Conservation (phyloP, 495 filamentous ascomycete genomes). For the Trichocladium uniseriatum region DNA sequence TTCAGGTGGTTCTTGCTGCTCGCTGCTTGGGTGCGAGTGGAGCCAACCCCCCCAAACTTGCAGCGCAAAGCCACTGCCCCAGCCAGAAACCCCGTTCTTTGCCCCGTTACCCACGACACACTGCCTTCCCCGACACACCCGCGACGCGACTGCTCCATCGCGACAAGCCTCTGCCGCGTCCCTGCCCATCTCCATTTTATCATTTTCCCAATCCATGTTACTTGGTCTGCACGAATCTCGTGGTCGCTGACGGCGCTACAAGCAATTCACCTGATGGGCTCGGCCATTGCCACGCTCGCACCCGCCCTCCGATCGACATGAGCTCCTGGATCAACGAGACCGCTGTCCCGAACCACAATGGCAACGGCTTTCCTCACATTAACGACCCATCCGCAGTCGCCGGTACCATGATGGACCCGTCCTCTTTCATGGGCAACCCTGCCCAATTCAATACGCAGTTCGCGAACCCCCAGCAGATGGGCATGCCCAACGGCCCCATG, state of each 20-base stretch:
- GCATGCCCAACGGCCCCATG: slow-evolving; percentile 75
- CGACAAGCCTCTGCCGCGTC: slow-evolving; percentile 37
- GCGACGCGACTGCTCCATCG: slow-evolving; percentile 49
- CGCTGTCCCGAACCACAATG: slow-evolving; percentile 66
- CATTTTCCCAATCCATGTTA: slow-evolving; percentile 24
- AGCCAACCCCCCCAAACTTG: slow-evolving; percentile 5
- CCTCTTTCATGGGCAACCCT: slow-evolving; percentile 43
- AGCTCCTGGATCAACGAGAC: slow-evolving; percentile 77
- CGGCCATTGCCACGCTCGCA: slow-evolving; percentile 24
- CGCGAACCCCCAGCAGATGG: slow-evolving; percentile 54
- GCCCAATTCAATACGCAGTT: slow-evolving; percentile 47
- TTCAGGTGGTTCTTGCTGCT: not conserved
- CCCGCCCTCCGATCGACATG: slow-evolving; percentile 42
- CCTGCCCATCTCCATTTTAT: slow-evolving; percentile 32
- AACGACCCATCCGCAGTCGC: slow-evolving; percentile 42
- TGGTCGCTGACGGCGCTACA: slow-evolving; percentile 40
- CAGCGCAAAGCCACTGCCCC: not conserved
- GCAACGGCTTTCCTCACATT: slow-evolving; percentile 63
- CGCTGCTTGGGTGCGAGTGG: slow-evolving; percentile 9
- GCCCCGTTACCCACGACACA: slow-evolving; percentile 29
- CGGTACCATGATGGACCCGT: slow-evolving; percentile 47
- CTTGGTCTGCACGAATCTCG: slow-evolving; percentile 23
- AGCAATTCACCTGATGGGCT: slow-evolving; percentile 41
- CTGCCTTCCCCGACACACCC: slow-evolving; percentile 26
- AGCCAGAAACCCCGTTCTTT: slow-evolving; percentile 23